Evolutionary conservation across 345 rosid genomes (phyloP), one percentile per base, ranked within the genome.

Genomic region (thale cress (Arabidopsis thaliana)): DNA sequence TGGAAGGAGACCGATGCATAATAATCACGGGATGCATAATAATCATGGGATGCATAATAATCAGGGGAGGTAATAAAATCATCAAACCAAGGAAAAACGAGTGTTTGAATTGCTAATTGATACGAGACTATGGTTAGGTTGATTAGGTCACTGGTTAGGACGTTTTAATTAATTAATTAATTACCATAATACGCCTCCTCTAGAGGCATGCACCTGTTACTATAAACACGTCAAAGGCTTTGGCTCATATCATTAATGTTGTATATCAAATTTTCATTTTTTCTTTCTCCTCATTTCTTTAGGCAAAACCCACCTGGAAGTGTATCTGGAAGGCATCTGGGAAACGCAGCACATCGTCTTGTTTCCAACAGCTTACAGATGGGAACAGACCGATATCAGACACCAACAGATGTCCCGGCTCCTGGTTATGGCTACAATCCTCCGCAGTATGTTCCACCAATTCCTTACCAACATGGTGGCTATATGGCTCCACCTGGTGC

Each of bases 321-420:
- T 51, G 52, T 85, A 56, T 84, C 91, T 59, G 90, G 93, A 10
- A 88, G 80, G 61, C 92, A 87, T 79, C 91, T 93, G 5, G 96
- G 93, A 72, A 91, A 86, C 6, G 96, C 89, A 65, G 88, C 99
- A 1, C 91, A 86, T 78, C 86, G 94, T 71, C 89, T 96, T 14
- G 82, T 93, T 64, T 65, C 75, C 58, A 87, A 87, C 80, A 93
- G 88, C 84, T 81, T 93, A 75, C 91, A 85, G 34, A 22, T 49
- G 73, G 87, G 85, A 73, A 76, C 24, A 51, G 87, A 81, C 68
- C 72, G 56, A 44, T 80, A 75, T 49, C 75, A 64, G 28, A 53
- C 60, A 63, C 40, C 59, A 40, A 7, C 66, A 45, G 79, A 69
- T 50, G 79, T 59, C 72, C 80, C 79, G 50, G 51, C 45, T 76